Percentiles rank a stretch among this genome's conserved stretches.
These are phyloP conservation scores for Ascobolus immersus DNA, from an alignment of 495 filamentous ascomycete genomes.

Conservation along the genomic window DNA sequence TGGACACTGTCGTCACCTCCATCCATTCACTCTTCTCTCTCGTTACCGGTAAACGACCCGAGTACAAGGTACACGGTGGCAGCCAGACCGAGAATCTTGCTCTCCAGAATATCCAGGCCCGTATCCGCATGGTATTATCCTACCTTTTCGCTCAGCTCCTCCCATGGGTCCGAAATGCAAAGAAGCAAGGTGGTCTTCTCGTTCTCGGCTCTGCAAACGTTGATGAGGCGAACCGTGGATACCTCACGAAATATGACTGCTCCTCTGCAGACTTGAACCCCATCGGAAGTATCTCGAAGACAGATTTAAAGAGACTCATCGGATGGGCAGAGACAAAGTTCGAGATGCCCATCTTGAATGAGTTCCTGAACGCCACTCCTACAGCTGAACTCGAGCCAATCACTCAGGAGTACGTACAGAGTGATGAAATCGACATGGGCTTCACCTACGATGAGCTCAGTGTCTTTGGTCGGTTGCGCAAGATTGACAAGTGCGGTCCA, in stretches of 20 bases:
- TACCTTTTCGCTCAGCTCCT: constrained; percentile 51
- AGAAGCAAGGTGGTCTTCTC: constrained; percentile 28
- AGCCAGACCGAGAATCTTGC: constrained; percentile 34
- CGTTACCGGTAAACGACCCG: constrained; percentile 30
- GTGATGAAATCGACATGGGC: constrained; percentile 57
- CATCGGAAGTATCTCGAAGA: constrained; percentile 45
- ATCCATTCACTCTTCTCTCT: constrained; percentile 28
- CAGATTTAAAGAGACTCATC: constrained; percentile 59
- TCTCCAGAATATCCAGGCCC: constrained; percentile 61
- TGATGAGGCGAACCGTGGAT: constrained; percentile 34
- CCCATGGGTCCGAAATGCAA: constrained; percentile 29
- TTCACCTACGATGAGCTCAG: constrained; percentile 32
- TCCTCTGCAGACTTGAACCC: constrained; percentile 38
- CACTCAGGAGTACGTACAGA: constrained; percentile 36
- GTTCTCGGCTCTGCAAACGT: constrained; percentile 39
- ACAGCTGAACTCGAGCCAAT: constrained; percentile 72
- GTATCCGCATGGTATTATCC: constrained; percentile 53
- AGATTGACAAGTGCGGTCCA: constrained; percentile 46
- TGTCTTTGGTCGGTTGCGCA: constrained; percentile 28
- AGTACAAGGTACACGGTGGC: constrained; percentile 48
- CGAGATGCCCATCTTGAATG: constrained; percentile 41
- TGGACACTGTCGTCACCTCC: constrained; percentile 38
- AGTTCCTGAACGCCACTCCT: constrained; percentile 49
- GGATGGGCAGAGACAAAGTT: constrained; percentile 35
- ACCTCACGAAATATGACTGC: constrained; percentile 49